These are phyloP conservation scores for Globisporangium acanthophoron DNA, from an alignment of 352 stramenopile genomes.

Conservation along the genomic window DNA sequence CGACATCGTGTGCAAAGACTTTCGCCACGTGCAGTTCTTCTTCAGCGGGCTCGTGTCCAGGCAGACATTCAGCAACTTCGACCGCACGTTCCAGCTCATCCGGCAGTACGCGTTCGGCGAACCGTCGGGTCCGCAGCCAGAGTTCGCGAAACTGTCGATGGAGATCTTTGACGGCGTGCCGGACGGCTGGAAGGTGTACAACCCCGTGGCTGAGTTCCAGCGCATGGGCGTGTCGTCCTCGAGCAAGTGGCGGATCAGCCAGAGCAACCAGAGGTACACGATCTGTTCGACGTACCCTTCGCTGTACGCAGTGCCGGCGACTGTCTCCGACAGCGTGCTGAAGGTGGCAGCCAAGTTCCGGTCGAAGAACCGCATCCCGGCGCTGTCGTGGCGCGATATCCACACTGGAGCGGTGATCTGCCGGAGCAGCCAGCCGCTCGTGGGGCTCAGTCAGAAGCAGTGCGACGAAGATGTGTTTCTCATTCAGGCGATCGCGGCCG, in stretches of 20 bases:
- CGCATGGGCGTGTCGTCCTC: constrained; percentile 56
- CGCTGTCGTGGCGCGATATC: constrained; percentile 75
- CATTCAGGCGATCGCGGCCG: constrained; percentile 71
- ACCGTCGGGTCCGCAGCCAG: constrained; percentile 32
- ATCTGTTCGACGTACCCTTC: constrained; percentile 78
- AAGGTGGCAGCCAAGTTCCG: constrained; percentile 73
- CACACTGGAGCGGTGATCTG: constrained; percentile 71
- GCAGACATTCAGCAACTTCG: constrained; percentile 77
- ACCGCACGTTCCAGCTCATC: constrained; percentile 55
- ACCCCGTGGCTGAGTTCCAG: constrained; percentile 61
- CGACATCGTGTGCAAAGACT: constrained; percentile 77
- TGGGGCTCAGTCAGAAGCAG: constrained; percentile 74
- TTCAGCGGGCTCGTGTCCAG: constrained; percentile 71
- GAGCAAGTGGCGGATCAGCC: constrained; percentile 63
- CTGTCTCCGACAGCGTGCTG: constrained; percentile 59
- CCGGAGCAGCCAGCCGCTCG: constrained; percentile 79
- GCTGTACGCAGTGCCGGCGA: constrained; percentile 61
- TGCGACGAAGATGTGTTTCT: constrained; percentile 83
- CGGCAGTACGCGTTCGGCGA: constrained; percentile 56
- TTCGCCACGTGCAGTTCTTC: constrained; percentile 69
- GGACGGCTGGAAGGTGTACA: constrained; percentile 68
- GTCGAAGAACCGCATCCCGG: constrained; percentile 77
- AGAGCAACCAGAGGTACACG: constrained; percentile 59
- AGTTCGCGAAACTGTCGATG: constrained; percentile 62
- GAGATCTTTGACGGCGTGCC: constrained; percentile 41